Evolutionary conservation across 352 stramenopile species (phyloP), one percentile per base, ranked within the genome.

Genomic region (Achlya hypogyna): DNA sequence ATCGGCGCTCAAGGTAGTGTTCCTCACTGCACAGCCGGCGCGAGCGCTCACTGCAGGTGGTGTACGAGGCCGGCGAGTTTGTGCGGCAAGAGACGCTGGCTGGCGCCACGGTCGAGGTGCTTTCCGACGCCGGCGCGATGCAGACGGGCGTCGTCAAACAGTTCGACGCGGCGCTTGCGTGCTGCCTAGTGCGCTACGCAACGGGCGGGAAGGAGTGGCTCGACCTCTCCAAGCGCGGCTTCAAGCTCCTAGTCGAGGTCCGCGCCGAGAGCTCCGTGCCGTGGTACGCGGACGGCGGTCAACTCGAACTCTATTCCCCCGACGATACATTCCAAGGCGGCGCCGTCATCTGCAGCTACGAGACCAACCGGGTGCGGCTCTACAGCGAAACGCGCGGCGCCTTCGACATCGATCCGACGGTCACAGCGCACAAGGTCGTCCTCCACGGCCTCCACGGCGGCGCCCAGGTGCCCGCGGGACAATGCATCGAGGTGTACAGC

Each of bases 401-500:
- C n/a, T 67, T 67, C 43, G 38, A 67, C 1, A 58, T 67, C 8
- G 40, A 56, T 20, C n/a, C 22, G 5, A 25, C 38, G 5, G 59
- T 27, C 8, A 32, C 43, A 25, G 42, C 47, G 16, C 60, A 67
- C 35, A 67, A 67, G 49, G 20, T 67, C 14, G 51, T 67, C n/a
- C 27, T 67, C 18, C 60, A 67, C 28, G 60, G 60, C 20, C 47
- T 67, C 14, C n/a, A 28, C 25, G 32, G 25, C 16, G 14, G 43
- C 6, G 31, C n/a, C n/a, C 32, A 60, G 9, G 59, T 67, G 16
- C 42, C 60, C 23, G 45, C 51, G 27, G 60, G 51, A 16, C 22
- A 59, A 22, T 58, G 29, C 27, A n/a, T 67, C 32, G 60, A 67
- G 43, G 42, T 67, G 5, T 67, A 67, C 32, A 67, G 51, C 51